Percentiles rank a stretch among this genome's conserved stretches.
phyloP scores from a whole-genome alignment of 164 flowering plant species.

The Piper longum region DNA sequence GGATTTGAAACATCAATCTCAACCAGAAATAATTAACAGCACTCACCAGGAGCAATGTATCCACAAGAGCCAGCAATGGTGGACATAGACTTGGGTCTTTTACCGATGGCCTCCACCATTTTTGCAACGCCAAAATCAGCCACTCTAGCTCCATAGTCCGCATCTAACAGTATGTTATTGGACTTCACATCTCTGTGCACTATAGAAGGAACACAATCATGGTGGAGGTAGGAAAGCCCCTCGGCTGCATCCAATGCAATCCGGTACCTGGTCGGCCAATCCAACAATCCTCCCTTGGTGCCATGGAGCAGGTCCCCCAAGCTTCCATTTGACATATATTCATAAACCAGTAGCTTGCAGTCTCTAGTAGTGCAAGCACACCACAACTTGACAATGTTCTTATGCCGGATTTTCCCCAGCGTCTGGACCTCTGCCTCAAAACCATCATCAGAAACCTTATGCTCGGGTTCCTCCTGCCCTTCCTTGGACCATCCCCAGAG shows the following conservation, averaged over 20 bases:
- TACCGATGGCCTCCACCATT: conserved; percentile 19
- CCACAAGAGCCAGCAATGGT: conserved; percentile 70
- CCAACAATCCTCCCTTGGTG: conserved; percentile 36
- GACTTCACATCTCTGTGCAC: conserved; percentile 68
- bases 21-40: not conserved
- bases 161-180: conserved; percentile 57
- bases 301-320: conserved; percentile 60
- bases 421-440: conserved; percentile 60
- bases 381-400: conserved; percentile 58
- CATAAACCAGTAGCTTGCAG: conserved; percentile 54
- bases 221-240: conserved; percentile 66
- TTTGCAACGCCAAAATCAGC: conserved; percentile 77
- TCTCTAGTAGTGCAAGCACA: conserved; percentile 43
- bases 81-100: conserved; percentile 47
- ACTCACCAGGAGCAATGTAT: conserved; percentile 75
- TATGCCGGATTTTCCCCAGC: conserved; percentile 59
- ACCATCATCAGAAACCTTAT: conserved; percentile 18
- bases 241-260: conserved; percentile 61
- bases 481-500: conserved; percentile 25
- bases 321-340: conserved; percentile 72
- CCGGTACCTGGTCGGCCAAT: conserved; percentile 49
- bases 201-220: conserved; percentile 61
- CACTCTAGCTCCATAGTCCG: conserved; percentile 44
- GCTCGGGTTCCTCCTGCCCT: conserved; percentile 6
- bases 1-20: not conserved